Evolutionary conservation across 805 yeast genomes (phyloP).

Genomic region (Cyberlindnera amylophila): DNA sequence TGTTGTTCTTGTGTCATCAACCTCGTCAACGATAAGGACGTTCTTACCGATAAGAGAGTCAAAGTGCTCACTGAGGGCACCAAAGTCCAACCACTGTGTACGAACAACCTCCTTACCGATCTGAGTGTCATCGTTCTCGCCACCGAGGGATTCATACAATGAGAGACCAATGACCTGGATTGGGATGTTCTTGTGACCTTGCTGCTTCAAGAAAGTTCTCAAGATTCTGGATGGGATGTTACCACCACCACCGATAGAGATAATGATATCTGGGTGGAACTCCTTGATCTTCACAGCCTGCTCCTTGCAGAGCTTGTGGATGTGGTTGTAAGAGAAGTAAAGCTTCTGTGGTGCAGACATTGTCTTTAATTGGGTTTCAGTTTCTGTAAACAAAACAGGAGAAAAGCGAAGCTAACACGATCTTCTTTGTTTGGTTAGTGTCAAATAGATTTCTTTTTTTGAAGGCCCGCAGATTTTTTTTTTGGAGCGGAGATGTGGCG

Average conservation of each 20-base stretch:
- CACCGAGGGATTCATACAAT: slow-evolving; percentile 54
- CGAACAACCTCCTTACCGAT: slow-evolving; percentile 80
- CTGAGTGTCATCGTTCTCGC: slow-evolving; percentile 37
- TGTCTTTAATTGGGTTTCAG: background rate
- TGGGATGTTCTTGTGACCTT: slow-evolving; percentile 62
- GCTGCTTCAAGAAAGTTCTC: slow-evolving; percentile 55
- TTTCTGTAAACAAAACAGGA: too few relatives aligned
- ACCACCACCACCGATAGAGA: slow-evolving; percentile 75
- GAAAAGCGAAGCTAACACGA: too few relatives aligned
- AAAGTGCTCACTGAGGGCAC: slow-evolving; percentile 62
- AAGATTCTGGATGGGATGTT: slow-evolving; percentile 60
- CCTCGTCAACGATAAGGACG: slow-evolving; percentile 82
- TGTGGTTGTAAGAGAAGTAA: slow-evolving; percentile 73
- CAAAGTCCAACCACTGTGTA: slow-evolving; percentile 89
- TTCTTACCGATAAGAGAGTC: slow-evolving; percentile 79
- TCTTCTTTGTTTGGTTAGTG: too few relatives aligned
- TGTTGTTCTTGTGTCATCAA: slow-evolving; percentile 89
- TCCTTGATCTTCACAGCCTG: slow-evolving; percentile 47
- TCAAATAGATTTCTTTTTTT: background rate
- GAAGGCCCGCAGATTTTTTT: background rate
- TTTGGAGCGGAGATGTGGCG: slow-evolving; percentile 2
- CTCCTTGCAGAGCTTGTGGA: slow-evolving; percentile 79
- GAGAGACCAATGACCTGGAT: slow-evolving; percentile 69
- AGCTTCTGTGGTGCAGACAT: slow-evolving; percentile 35
- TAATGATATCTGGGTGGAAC: slow-evolving; percentile 50